Base-by-base conservation (phyloP, 306 rosid species). In the Acacia acuminata region DNA sequence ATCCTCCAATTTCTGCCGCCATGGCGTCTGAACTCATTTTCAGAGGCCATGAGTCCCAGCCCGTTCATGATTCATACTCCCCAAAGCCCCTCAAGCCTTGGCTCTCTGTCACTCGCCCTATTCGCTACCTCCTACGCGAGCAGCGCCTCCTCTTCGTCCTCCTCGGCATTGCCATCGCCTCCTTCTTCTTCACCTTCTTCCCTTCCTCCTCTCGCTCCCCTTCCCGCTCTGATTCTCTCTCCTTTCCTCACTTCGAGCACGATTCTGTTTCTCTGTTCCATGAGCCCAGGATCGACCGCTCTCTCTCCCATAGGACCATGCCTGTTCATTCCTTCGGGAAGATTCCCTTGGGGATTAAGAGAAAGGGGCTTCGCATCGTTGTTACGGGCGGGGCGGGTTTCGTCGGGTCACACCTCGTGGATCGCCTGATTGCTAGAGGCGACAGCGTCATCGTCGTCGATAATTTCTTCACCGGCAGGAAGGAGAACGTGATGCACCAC, bases 401-500 rank as follows among this genome's bases (percentile, higher is more conserved):
- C 78, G 92, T 91, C 27, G 96, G 96, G 68, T 91, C 93, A 3
- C 96, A 91, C 74, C 88, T 91, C 0, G 93, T 91, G 25, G 96
- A 91, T 84, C 91, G 96, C 10, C 85, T 91, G 80, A 91, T 91
- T 9, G 93, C 85, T 10, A 81, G 93, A 45, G 96, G 96, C 1
- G 96, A 91, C 80, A 91, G 92, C 83, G 96, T 91, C 56, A 89
- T 91, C 65, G 96, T 91, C 10, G 96, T 91, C 1, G 96, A 91
- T 50, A 91, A 91, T 70, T 91, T 91, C 88, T 91, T 91, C 87
- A 91, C 95, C 7, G 95, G 95, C 0, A 64, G 89, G 80, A 91
- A 91, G 70, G 93, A 91, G 84, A 89, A 91, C 82, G 92, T 91
- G 75, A 90, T 88, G 93, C 95, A 91, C 68, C 95, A 91, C 72